Evolutionary conservation across 2,329 filamentous ascomycete genomes (phyloP).

Genomic region (Aspergillus novoparasiticus): DNA sequence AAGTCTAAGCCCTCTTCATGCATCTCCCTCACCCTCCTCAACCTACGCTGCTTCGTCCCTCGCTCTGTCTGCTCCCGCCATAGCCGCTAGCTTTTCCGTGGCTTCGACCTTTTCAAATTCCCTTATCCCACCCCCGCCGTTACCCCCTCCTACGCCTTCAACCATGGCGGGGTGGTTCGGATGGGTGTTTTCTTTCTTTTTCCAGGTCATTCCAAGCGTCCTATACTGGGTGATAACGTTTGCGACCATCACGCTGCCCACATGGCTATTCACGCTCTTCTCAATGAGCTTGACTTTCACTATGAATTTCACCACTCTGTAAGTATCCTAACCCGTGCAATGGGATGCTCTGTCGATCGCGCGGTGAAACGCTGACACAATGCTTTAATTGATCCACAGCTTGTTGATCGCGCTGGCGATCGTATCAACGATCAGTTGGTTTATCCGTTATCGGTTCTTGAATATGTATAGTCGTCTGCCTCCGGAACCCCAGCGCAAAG

Average conservation of each 20-base stretch:
- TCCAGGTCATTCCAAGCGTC: slow-evolving; percentile 58
- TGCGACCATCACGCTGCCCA: slow-evolving; percentile 83
- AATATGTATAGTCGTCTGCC: slow-evolving; percentile 96
- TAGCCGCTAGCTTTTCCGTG: slow-evolving; percentile 24
- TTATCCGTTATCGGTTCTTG: slow-evolving; percentile 91
- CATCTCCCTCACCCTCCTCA: slow-evolving; percentile 10
- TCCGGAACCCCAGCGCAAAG: slow-evolving; percentile 91
- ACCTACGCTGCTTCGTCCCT: slow-evolving; percentile 13
- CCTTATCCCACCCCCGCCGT: slow-evolving; percentile 29
- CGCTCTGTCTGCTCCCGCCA: slow-evolving; percentile 25
- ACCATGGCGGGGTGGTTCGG: slow-evolving; percentile 49
- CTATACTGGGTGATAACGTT: slow-evolving; percentile 83
- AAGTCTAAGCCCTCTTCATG: slow-evolving; percentile 14
- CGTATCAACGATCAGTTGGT: slow-evolving; percentile 86
- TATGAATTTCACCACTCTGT: slow-evolving; percentile 97
- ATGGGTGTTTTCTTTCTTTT: slow-evolving; percentile 52
- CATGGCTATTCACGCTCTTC: slow-evolving; percentile 84
- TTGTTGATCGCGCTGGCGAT: slow-evolving; percentile 76
- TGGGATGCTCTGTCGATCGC: background rate
- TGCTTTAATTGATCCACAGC: slow-evolving; percentile 42
- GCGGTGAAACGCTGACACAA: slow-evolving; percentile 3
- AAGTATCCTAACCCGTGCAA: slow-evolving; percentile 37
- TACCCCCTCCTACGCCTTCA: slow-evolving; percentile 33
- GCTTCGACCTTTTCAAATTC: slow-evolving; percentile 22
- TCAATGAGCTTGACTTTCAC: slow-evolving; percentile 95